Percentiles rank a stretch among this genome's conserved stretches.
Conservation (phyloP, 1,139 yeast species). For the Sugiyamaella japonica region DNA sequence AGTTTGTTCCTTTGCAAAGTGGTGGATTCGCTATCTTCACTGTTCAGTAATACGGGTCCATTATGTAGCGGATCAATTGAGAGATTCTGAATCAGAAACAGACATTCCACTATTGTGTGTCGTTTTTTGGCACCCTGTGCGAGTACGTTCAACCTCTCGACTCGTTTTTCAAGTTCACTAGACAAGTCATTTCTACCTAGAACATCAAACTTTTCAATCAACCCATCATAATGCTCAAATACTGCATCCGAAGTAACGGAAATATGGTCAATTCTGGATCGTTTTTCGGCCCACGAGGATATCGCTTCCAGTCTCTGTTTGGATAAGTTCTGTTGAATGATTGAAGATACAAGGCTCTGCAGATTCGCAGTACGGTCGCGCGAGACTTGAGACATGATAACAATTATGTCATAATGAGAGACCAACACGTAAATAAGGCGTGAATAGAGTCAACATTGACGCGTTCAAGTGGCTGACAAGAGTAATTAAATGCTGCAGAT, state of each 20-base stretch:
- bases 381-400: conserved; percentile 2
- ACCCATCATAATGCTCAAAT: conserved; percentile 22
- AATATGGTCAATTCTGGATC: conserved; percentile 15
- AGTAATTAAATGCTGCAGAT: no score
- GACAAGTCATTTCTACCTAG: conserved; percentile 34
- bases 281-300: conserved; percentile 17
- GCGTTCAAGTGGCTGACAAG: no score
- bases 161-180: conserved; percentile 24
- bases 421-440: no score
- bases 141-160: conserved; percentile 19
- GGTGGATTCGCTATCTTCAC: not conserved
- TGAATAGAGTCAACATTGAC: no score
- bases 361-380: not conserved
- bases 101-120: conserved; percentile 20
- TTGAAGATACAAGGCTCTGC: not conserved
- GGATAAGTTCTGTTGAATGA: not conserved
- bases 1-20: not conserved
- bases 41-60: not conserved
- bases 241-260: conserved; percentile 26
- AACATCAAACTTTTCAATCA: conserved; percentile 32
- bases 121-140: conserved; percentile 14
- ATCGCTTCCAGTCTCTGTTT: not conserved
- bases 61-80: conserved; percentile 14
- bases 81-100: conserved; percentile 27
- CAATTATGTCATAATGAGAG: no score